Evolutionary conservation across 163 green algal genomes (phyloP).

Genomic region (Scenedesmus sp.): DNA sequence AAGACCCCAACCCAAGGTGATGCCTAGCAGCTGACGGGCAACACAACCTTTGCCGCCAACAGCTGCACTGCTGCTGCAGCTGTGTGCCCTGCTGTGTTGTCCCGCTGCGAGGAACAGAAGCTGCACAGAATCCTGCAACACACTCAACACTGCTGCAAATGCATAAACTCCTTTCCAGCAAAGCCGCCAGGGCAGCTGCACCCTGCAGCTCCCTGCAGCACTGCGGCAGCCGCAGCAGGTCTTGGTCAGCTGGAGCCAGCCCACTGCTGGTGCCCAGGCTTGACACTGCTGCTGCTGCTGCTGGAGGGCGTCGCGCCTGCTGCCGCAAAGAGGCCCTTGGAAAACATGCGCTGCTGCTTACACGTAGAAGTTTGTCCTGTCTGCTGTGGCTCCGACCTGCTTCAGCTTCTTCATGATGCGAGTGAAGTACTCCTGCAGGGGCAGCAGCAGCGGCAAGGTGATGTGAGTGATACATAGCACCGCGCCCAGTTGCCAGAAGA

Average conservation of each 20-base stretch:
- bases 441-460: neutral
- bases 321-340: neutral
- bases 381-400: conserved; percentile 90
- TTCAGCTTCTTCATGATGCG: conserved; percentile 99
- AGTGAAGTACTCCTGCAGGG: conserved; percentile 90
- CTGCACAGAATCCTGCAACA: too few species aligned
- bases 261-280: neutral
- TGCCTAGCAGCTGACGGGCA: too few species aligned
- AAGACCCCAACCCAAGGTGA: too few species aligned
- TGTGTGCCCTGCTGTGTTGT: too few species aligned
- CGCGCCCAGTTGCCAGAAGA: too few species aligned
- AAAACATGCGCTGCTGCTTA: conserved; percentile 57
- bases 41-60: too few species aligned
- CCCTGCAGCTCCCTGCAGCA: too few species aligned
- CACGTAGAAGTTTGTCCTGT: conserved; percentile 97
- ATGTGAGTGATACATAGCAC: neutral
- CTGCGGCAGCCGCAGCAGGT: neutral
- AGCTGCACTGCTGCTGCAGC: too few species aligned
- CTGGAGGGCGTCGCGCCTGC: neutral
- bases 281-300: neutral
- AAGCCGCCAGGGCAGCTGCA: too few species aligned
- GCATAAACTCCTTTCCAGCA: too few species aligned
- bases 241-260: neutral
- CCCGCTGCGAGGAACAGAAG: too few species aligned
- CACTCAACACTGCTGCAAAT: too few species aligned